Evolutionary conservation across 495 filamentous ascomycete genomes (phyloP).

Genomic region (Aspergillus panamensis): DNA sequence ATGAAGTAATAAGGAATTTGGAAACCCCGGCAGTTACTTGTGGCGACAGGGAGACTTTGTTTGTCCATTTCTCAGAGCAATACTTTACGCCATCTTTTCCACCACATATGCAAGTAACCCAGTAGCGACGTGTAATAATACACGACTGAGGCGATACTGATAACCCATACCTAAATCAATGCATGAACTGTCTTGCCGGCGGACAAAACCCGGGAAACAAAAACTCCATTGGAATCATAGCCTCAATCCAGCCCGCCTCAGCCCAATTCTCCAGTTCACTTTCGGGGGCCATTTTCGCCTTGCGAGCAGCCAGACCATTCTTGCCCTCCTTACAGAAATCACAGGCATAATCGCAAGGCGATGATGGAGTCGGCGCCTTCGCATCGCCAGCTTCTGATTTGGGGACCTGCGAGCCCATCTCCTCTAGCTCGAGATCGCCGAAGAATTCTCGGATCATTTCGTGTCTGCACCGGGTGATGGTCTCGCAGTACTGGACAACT

Average conservation of each 20-base stretch:
- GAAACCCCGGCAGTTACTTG: no score
- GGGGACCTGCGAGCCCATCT: conserved; percentile 39
- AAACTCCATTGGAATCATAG: conserved; percentile 20
- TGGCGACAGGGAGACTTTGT: no score
- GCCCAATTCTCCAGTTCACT: conserved; percentile 16
- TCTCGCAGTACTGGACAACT: conserved; percentile 79
- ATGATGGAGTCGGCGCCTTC: conserved; percentile 12
- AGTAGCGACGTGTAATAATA: no score
- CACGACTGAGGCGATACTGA: no score
- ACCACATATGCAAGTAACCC: no score
- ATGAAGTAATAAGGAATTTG: background rate
- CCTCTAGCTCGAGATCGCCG: conserved; percentile 56
- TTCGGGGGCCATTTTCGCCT: conserved; percentile 38
- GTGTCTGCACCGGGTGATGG: conserved; percentile 69
- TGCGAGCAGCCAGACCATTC: conserved; percentile 57
- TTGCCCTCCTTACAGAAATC: conserved; percentile 81
- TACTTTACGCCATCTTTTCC: no score
- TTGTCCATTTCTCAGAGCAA: no score
- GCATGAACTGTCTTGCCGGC: background rate
- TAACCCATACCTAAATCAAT: no score
- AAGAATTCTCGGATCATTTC: conserved; percentile 75
- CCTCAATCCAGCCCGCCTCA: conserved; percentile 18
- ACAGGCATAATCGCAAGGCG: conserved; percentile 77
- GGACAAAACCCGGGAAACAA: conserved; percentile 15
- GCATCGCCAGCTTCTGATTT: conserved; percentile 13